These are phyloP conservation scores for Daldinia concentrica DNA, from an alignment of 495 filamentous ascomycete genomes.

Conservation along the genomic window DNA sequence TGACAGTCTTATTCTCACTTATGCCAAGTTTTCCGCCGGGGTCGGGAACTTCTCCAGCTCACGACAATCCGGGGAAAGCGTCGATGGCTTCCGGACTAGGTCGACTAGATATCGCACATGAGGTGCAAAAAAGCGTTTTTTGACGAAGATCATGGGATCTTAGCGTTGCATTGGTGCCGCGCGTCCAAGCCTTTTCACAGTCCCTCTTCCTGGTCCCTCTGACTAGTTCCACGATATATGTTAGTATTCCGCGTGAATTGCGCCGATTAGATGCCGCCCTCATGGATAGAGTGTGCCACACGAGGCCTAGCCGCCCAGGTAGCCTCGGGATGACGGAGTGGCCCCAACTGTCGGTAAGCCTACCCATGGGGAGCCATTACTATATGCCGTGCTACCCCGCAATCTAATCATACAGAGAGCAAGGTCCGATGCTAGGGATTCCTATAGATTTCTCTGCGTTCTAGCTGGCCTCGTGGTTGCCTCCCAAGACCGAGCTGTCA, in stretches of 20 bases:
- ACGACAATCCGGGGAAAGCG: slow-evolving; percentile 38
- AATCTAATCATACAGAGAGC: slow-evolving; percentile 35
- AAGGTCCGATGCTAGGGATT: slow-evolving; percentile 26
- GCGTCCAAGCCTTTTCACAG: slow-evolving; percentile 19
- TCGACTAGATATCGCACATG: slow-evolving; percentile 32
- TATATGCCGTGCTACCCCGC: slow-evolving; percentile 44
- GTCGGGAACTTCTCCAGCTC: slow-evolving; percentile 16
- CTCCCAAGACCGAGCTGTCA: slow-evolving; percentile 32
- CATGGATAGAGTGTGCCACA: slow-evolving; percentile 20
- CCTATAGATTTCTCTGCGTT: slow-evolving; percentile 29
- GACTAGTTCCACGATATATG: slow-evolving; percentile 14
- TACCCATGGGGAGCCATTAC: slow-evolving; percentile 21
- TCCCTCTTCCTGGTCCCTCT: slow-evolving; percentile 13
- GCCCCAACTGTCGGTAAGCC: slow-evolving; percentile 39
- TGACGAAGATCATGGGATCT: slow-evolving; percentile 37
- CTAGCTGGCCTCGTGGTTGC: slow-evolving; percentile 39
- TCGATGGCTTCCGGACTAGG: slow-evolving; percentile 32
- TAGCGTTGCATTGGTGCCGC: slow-evolving; percentile 33
- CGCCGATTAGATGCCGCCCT: slow-evolving; percentile 35
- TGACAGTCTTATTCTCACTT: slow-evolving; percentile 36
- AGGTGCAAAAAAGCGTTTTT: slow-evolving; percentile 24
- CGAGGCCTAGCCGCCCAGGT: slow-evolving; percentile 18
- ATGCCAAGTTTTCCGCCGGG: slow-evolving; percentile 19
- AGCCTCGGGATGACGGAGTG: slow-evolving; percentile 37
- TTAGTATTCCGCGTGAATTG: slow-evolving; percentile 23